A percentile compares a stretch with the other conserved stretches of the same genome.
Conservation (phyloP, 202 grass and related monocot genomes). For the Schoenoplectus tabernaemontani region DNA sequence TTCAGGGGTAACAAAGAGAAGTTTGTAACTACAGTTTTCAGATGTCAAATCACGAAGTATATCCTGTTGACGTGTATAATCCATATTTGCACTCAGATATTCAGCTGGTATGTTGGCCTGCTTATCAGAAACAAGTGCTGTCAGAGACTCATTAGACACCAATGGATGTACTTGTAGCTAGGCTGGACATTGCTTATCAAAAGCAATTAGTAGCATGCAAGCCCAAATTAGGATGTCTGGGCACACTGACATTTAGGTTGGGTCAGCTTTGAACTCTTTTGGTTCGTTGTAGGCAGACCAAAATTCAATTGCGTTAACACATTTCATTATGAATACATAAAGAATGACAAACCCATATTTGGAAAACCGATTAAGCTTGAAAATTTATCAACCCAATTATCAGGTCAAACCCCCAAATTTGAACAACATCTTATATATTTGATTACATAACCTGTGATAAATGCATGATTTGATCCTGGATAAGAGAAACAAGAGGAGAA, state of each 20-base stretch:
- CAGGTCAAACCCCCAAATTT: slow-evolving; percentile 1
- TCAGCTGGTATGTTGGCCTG: slow-evolving; percentile 87
- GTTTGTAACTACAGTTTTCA: slow-evolving; percentile 56
- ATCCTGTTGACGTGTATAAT: slow-evolving; percentile 71
- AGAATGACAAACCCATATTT: background rate
- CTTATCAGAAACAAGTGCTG: slow-evolving; percentile 8
- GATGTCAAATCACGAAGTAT: slow-evolving; percentile 60
- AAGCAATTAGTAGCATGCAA: background rate
- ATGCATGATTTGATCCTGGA: slow-evolving; percentile 99
- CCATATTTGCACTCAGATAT: slow-evolving; percentile 76
- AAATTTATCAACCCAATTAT: slow-evolving; percentile 16
- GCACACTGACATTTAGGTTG: background rate
- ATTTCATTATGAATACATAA: background rate
- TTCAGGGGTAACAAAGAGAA: slow-evolving; percentile 93
- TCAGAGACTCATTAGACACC: background rate
- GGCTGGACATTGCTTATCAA: background rate
- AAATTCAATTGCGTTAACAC: background rate
- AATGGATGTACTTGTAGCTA: background rate
- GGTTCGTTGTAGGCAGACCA: background rate
- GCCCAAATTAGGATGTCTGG: background rate
- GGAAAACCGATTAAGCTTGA: background rate
- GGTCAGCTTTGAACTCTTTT: background rate
- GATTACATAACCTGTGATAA: slow-evolving; percentile 59
- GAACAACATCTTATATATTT: background rate
- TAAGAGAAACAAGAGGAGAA: slow-evolving; percentile 94